Evolutionary conservation across 768 basidiomycete genomes (phyloP).

Genomic region (Trametes cingulata): DNA sequence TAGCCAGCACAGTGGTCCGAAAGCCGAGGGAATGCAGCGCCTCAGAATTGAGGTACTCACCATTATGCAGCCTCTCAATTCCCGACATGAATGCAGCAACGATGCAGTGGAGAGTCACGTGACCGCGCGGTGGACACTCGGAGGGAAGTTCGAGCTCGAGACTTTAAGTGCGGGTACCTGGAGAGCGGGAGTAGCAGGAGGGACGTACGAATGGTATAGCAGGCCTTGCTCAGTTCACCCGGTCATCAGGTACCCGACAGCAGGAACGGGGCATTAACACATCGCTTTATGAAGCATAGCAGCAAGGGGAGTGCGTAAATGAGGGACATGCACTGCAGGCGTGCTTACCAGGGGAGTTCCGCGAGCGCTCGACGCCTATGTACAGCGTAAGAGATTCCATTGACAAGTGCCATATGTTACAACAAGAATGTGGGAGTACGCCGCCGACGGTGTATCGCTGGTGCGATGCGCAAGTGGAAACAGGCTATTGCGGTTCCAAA

Average conservation of each 20-base stretch:
- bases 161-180: background rate
- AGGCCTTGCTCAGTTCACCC: too few species aligned
- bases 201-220: background rate
- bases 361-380: too few species aligned
- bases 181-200: conserved; percentile 1
- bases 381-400: too few species aligned
- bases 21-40: conserved; percentile 1
- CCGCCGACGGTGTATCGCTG: too few species aligned
- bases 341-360: too few species aligned
- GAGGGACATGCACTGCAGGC: too few species aligned
- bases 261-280: too few species aligned
- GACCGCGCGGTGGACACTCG: background rate
- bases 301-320: too few species aligned
- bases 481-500: background rate
- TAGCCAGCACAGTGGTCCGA: background rate
- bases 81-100: background rate
- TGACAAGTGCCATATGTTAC: background rate
- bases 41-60: background rate
- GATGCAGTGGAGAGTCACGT: background rate
- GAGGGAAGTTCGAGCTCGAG: background rate
- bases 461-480: too few species aligned
- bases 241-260: too few species aligned
- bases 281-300: too few species aligned
- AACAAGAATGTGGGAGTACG: background rate
- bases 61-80: background rate